Evolutionary conservation across 2,329 filamentous ascomycete species (phyloP), one percentile per base, ranked within the genome.

Genomic region (Aspergillus candidus): DNA sequence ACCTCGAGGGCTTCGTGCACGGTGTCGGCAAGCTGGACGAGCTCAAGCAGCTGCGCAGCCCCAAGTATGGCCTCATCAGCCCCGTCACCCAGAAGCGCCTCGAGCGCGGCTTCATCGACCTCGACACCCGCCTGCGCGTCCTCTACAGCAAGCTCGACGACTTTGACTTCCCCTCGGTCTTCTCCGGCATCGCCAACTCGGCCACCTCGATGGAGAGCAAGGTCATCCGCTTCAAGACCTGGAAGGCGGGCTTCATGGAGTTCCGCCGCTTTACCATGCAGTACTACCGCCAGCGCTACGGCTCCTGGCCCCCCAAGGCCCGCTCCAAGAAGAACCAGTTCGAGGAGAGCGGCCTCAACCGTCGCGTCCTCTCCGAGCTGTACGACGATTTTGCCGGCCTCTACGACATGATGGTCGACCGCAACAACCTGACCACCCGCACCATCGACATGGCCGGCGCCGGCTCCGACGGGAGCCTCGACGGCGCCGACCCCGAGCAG

Each of bases 251-350:
- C 2, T 97, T 91, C 61, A 70, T 77, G 47, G 80, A 79, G 44
- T 88, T 90, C 74, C 78, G 88, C 32, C 79, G 80, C 32, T 88
- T 89, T 60, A 77, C 84, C 13, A 72, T 89, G 40, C 72, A 75
- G 51, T 83, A 89, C 63, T 94, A 83, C 59, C 80, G 82, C 51
- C 65, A 75, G 39, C 75, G 77, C 37, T 84, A 83, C 57, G 83
- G 83, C n/a, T 76, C 81, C 27, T 87, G 91, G 91, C 90, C 93
- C 2, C 91, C 93, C 7, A 94, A 93, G 64, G 88, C 89, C 2
- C 85, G 79, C 57, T 91, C 83, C 56, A 94, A 94, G 75, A 95
- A 94, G 76, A 94, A 95, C 61, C 79, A 83, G 1, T 88, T 95
- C 52, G 83, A 86, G 22, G 88, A 90, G 55, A 86, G 82, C 54